Base-by-base conservation (phyloP, 2,329 filamentous ascomycete species). In the Geosmithia putterillii region DNA sequence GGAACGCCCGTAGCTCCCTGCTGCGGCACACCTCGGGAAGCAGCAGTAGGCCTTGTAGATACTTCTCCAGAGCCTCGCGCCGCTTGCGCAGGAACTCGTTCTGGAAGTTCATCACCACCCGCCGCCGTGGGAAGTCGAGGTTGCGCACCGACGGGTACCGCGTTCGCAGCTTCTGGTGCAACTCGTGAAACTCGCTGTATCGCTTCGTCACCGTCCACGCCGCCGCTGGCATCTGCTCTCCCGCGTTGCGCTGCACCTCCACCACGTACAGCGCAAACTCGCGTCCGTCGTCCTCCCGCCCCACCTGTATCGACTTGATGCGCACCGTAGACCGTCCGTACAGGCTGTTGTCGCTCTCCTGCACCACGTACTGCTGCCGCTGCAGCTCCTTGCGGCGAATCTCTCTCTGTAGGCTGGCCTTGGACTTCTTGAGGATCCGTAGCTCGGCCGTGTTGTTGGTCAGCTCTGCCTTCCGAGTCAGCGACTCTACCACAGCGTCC, bases 381-480 rank as follows among this genome's bases (percentile, higher is more conserved):
- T 98, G 92, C 55, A 98, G 75, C 61, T 96, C 90, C 58, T 96
- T 98, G 28, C 89, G 80, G 45, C 87, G 78, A 44, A 96, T 88
- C 60, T 98, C 92, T 50, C 92, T 76, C 55, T 94, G 85, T 45
- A 98, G 67, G 60, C 92, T 98, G 25, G 88, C 82, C 60, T 92
- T 95, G 1, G 88, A 95, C 60, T 98, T 98, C 44, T 83, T 80
- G 42, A 98, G 62, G 48, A 98, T 96, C 28, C 92, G 77, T 42
- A 98, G 61, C 60, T 98, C 92, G 2, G 90, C 87, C 14, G 83
- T 88, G 57, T 98, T 98, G 59, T 98, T 98, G 2, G 92, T 98
- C 42, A 98, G 68, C 59, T 98, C 92, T 1, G 94, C 92, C 63
- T 98, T 98, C 45, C 85, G 79, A 3, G 86, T 92, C 45, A 98